These are phyloP conservation scores for Mucor piriformis DNA, from an alignment of 371 early-diverging fungal genomes.

Conservation along the genomic window DNA sequence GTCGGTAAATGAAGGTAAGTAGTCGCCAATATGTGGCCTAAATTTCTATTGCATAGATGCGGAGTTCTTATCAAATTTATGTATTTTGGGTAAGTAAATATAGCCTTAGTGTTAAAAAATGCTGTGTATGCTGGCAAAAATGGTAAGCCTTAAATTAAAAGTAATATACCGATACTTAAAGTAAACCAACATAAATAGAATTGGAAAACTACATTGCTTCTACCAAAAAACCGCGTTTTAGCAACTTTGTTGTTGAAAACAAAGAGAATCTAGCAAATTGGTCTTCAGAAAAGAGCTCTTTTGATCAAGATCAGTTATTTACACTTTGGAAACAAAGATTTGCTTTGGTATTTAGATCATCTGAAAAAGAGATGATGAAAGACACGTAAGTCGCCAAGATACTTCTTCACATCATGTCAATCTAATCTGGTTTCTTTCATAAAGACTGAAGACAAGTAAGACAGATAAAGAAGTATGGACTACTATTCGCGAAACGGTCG, in stretches of 20 bases:
- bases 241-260: conserved; percentile 17
- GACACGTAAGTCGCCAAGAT: conserved; percentile 16
- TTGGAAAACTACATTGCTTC: conserved; percentile 12
- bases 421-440: conserved; percentile 15
- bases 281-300: not conserved
- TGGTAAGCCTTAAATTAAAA: no score
- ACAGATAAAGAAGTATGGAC: no score
- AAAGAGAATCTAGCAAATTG: not conserved
- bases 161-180: conserved; percentile 1
- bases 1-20: no score
- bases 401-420: conserved; percentile 14
- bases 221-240: conserved; percentile 18
- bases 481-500: no score
- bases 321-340: conserved; percentile 18
- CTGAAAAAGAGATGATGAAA: conserved; percentile 13
- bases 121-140: no score
- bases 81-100: no score
- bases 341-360: conserved; percentile 16
- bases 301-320: conserved; percentile 14
- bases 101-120: no score
- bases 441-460: no score
- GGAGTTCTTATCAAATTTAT: no score
- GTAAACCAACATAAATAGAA: conserved; percentile 20
- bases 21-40: no score
- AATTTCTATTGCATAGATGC: no score